A percentile compares a stretch with the other conserved stretches of the same genome.
Evolutionary conservation across 1,284 basidiomycete species (phyloP).

Genomic region (Ceratobasidium sp.): DNA sequence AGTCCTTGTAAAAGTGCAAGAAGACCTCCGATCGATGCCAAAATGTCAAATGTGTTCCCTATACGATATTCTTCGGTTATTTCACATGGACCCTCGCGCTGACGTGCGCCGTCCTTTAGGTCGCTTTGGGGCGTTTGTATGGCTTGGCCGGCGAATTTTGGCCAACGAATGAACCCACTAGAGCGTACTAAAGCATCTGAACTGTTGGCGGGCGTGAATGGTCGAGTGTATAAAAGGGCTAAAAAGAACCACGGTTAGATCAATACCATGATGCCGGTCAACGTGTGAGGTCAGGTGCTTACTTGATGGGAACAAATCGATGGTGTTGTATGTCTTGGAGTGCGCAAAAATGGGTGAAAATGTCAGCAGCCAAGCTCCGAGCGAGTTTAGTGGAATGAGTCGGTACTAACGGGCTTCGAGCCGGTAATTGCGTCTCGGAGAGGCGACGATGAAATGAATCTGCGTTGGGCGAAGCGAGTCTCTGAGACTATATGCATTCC

Average conservation of each 20-base stretch:
- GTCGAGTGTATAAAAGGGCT: neutral
- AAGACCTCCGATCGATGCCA: conserved; percentile 17
- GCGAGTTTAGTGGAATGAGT: neutral
- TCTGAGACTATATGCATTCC: neutral
- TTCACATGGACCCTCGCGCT: neutral
- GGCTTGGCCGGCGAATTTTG: neutral
- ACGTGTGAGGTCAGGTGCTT: neutral
- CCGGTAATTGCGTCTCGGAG: conserved; percentile 6
- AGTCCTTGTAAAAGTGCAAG: conserved; percentile 16
- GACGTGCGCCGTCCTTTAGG: neutral
- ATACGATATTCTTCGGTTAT: conserved; percentile 9
- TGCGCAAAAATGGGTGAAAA: neutral
- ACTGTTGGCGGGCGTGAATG: neutral
- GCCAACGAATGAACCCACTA: neutral
- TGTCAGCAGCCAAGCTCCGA: neutral
- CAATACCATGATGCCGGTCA: neutral
- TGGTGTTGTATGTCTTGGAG: neutral
- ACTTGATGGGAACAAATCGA: neutral
- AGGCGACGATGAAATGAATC: conserved; percentile 10
- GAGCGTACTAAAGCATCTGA: neutral
- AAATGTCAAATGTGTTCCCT: conserved; percentile 1
- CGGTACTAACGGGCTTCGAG: neutral
- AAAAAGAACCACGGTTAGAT: neutral
- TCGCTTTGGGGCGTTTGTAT: neutral
- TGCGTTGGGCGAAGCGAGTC: neutral